Evolutionary conservation across 2,329 filamentous ascomycete genomes (phyloP).

Genomic region (Phoma herbarum): DNA sequence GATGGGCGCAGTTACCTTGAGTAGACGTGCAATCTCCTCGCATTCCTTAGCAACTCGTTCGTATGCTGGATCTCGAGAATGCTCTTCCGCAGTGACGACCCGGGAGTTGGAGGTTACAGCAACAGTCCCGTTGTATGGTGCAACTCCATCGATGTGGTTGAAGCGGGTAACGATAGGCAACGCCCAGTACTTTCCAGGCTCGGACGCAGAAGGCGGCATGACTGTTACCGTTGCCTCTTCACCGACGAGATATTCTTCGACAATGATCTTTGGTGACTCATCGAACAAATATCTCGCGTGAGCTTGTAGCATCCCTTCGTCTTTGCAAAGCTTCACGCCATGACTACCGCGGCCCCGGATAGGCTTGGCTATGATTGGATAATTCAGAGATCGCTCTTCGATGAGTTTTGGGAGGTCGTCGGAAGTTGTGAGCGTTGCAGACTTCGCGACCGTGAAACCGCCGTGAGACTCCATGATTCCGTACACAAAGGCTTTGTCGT

Average conservation of each 20-base stretch:
- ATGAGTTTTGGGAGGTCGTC: slow-evolving; percentile 32
- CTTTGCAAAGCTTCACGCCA: slow-evolving; percentile 59
- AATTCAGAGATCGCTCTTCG: slow-evolving; percentile 18
- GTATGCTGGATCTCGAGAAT: background rate
- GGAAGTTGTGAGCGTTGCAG: background rate
- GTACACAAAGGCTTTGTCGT: slow-evolving; percentile 62
- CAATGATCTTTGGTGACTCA: slow-evolving; percentile 53
- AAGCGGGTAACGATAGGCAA: slow-evolving; percentile 58
- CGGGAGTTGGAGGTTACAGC: slow-evolving; percentile 60
- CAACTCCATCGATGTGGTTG: slow-evolving; percentile 59
- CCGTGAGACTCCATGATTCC: slow-evolving; percentile 50
- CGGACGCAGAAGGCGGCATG: slow-evolving; percentile 56
- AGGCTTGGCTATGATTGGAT: slow-evolving; percentile 60
- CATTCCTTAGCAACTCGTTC: background rate
- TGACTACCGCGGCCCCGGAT: slow-evolving; percentile 60
- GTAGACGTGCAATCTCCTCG: slow-evolving; percentile 49
- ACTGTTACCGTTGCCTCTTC: slow-evolving; percentile 62
- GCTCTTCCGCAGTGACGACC: slow-evolving; percentile 52
- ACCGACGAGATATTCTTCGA: slow-evolving; percentile 60
- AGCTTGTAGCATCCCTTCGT: slow-evolving; percentile 37
- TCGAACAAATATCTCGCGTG: slow-evolving; percentile 51
- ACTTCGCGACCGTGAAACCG: slow-evolving; percentile 35
- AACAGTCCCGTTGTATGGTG: slow-evolving; percentile 60
- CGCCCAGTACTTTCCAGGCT: slow-evolving; percentile 51
- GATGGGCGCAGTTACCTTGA: slow-evolving; percentile 57